These are phyloP conservation scores for Mycena olivaceomarginata DNA, from an alignment of 768 basidiomycete genomes.

Conservation along the genomic window DNA sequence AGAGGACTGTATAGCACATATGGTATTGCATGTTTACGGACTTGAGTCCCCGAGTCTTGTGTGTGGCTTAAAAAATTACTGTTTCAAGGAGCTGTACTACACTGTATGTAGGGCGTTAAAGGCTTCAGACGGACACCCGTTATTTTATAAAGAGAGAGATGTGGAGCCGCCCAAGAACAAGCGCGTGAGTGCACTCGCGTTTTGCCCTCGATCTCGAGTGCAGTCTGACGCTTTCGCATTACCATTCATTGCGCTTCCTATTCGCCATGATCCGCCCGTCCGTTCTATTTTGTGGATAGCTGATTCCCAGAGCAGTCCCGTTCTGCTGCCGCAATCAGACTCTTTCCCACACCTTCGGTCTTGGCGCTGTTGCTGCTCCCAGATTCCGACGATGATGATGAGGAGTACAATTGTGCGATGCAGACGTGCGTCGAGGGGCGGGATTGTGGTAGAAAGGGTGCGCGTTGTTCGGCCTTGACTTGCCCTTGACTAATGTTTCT, in stretches of 20 bases:
- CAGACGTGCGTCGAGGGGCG: constrained; percentile 4
- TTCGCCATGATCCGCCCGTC: constrained; percentile 8
- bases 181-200: constrained; percentile 2
- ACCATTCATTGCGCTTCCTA: constrained; percentile 1
- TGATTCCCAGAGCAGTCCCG: constrained; percentile 2
- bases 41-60: too few relatives aligned
- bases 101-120: too few relatives aligned
- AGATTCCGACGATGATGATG: constrained; percentile 7
- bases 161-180: background rate
- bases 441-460: constrained; percentile 3
- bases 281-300: constrained; percentile 3
- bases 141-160: too few relatives aligned
- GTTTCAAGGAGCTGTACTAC: too few relatives aligned
- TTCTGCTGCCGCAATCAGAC: background rate
- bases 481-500: background rate
- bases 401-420: background rate
- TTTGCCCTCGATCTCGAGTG: constrained; percentile 3
- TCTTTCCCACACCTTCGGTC: background rate
- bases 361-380: constrained; percentile 4
- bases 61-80: too few relatives aligned
- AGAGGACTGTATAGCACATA: too few relatives aligned
- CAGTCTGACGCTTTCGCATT: constrained; percentile 7
- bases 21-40: too few relatives aligned
- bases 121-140: too few relatives aligned
- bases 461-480: background rate